Conservation (phyloP, 2,329 filamentous ascomycete genomes). For the Cadophora sp. region DNA sequence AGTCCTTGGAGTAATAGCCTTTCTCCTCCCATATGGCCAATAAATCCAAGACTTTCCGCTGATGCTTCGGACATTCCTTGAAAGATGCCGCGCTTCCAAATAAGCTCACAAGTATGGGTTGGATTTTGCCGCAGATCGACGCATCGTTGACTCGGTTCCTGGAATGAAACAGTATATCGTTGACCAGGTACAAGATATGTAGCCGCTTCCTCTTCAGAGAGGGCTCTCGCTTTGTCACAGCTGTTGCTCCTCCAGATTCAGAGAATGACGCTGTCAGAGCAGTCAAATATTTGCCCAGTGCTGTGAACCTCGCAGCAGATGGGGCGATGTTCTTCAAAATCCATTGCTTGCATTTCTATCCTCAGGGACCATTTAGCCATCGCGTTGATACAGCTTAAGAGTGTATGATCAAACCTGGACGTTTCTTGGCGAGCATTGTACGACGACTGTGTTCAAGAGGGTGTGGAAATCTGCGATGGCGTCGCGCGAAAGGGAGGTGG, state of each 20-base stretch:
- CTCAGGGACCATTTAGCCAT: conserved; percentile 48
- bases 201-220: conserved; percentile 73
- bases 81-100: conserved; percentile 63
- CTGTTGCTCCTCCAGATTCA: conserved; percentile 39
- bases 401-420: conserved; percentile 76
- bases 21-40: conserved; percentile 75
- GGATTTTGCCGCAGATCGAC: conserved; percentile 61
- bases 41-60: conserved; percentile 67
- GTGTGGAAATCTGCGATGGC: conserved; percentile 74
- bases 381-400: conserved; percentile 42
- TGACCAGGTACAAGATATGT: conserved; percentile 79
- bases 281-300: conserved; percentile 78
- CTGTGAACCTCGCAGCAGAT: conserved; percentile 68
- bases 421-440: conserved; percentile 78
- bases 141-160: conserved; percentile 57
- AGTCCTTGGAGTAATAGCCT: conserved; percentile 61
- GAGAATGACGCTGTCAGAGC: conserved; percentile 69
- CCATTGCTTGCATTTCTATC: conserved; percentile 89
- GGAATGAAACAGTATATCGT: conserved; percentile 77
- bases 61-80: conserved; percentile 68
- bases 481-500: conserved; percentile 70
- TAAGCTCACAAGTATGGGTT: conserved; percentile 67
- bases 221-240: conserved; percentile 49
- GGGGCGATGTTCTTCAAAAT: conserved; percentile 74
- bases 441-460: conserved; percentile 67